A percentile compares a stretch with the other conserved stretches of the same genome.
Evolutionary conservation across 2,329 filamentous ascomycete species (phyloP).

Genomic region (Exophiala phaeomuriformis): DNA sequence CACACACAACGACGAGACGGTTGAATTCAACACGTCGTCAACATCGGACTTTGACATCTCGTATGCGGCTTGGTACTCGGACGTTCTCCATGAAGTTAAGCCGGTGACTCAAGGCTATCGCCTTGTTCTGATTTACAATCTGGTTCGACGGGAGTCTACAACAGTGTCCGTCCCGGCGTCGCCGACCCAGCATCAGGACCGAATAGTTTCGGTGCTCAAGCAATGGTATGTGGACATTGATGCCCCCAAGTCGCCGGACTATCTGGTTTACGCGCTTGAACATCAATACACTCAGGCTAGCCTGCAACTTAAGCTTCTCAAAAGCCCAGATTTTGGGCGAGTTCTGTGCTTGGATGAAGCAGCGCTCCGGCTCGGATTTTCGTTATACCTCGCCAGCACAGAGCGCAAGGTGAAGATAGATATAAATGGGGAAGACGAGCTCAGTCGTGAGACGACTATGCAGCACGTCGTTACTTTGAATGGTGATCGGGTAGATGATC

Average conservation of each 20-base stretch:
- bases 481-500: constrained; percentile 5
- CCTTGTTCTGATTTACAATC: constrained; percentile 49
- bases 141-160: constrained; percentile 32
- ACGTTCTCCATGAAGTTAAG: constrained; percentile 47
- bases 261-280: constrained; percentile 25
- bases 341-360: constrained; percentile 19
- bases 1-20: constrained; percentile 33
- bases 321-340: constrained; percentile 24
- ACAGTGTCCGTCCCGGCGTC: neutral
- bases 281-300: constrained; percentile 28
- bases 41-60: constrained; percentile 29
- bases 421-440: constrained; percentile 18
- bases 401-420: constrained; percentile 22
- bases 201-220: neutral
- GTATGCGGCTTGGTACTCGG: constrained; percentile 42
- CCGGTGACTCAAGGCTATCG: constrained; percentile 44
- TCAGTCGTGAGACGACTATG: neutral
- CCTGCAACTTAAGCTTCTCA: constrained; percentile 23
- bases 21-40: constrained; percentile 30
- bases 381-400: constrained; percentile 27
- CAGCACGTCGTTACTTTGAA: constrained; percentile 5
- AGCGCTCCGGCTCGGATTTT: constrained; percentile 20
- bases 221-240: neutral
- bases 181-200: neutral
- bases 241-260: constrained; percentile 8